Evolutionary conservation across 2,329 filamentous ascomycete genomes (phyloP).

Genomic region (Atkinsonella hypoxylon): DNA sequence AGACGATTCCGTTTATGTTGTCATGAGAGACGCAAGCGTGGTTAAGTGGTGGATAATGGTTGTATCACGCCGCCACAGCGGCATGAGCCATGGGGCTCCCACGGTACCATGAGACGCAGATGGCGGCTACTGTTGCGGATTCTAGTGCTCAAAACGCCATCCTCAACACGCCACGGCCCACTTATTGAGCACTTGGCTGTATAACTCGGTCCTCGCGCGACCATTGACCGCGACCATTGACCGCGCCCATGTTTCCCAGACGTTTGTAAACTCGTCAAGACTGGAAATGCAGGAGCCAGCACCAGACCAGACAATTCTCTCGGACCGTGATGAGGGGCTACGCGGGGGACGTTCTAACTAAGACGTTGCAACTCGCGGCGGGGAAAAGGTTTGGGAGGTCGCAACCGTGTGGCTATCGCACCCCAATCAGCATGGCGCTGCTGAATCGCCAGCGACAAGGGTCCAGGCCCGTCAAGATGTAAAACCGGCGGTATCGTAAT

Average conservation of each 20-base stretch:
- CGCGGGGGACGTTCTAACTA: no score
- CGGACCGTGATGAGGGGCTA: neutral
- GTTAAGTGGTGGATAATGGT: neutral
- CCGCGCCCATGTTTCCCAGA: neutral
- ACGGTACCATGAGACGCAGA: neutral
- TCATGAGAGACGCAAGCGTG: conserved; percentile 5
- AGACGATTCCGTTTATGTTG: neutral
- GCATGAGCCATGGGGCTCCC: neutral
- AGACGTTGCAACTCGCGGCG: no score
- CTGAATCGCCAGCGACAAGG: conserved; percentile 6
- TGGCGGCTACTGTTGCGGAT: conserved; percentile 1
- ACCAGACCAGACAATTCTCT: neutral
- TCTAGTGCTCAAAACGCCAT: neutral
- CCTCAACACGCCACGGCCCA: neutral
- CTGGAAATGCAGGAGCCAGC: neutral
- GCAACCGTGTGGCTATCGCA: neutral
- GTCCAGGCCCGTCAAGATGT: conserved; percentile 1
- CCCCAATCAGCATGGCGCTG: conserved; percentile 6
- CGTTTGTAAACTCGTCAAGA: neutral
- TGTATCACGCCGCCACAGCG: conserved; percentile 3
- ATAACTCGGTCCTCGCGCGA: neutral
- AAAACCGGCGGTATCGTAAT: conserved; percentile 1
- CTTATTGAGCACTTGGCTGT: neutral
- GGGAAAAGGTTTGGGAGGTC: no score
- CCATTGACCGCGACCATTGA: neutral